Percentiles rank a stretch among this genome's conserved stretches.
Evolutionary conservation across 352 stramenopile species (phyloP).

Genomic region (Halophytophthora batemanensis): DNA sequence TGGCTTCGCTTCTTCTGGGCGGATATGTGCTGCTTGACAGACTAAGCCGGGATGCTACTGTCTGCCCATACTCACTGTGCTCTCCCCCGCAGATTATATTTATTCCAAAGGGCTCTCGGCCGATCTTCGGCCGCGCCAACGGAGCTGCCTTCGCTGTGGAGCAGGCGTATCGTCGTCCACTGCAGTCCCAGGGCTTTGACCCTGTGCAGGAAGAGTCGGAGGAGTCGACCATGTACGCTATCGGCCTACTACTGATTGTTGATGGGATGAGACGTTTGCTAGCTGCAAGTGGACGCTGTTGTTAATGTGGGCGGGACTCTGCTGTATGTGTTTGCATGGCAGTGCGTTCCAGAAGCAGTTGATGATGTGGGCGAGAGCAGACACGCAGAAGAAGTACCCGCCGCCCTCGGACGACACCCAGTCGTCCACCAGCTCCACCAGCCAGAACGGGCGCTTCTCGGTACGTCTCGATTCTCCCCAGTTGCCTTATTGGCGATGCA

Average conservation of each 20-base stretch:
- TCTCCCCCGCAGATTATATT: conserved; percentile 78
- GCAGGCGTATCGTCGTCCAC: conserved; percentile 34
- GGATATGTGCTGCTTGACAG: conserved; percentile 3
- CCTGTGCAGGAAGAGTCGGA: conserved; percentile 47
- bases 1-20: conserved; percentile 2
- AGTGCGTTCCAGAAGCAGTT: conserved; percentile 74
- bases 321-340: conserved; percentile 3
- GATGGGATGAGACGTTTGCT: too few relatives aligned
- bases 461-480: conserved; percentile 19
- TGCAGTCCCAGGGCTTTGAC: conserved; percentile 35
- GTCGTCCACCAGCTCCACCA: conserved; percentile 58
- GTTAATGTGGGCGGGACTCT: too few relatives aligned
- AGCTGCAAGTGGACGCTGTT: too few relatives aligned
- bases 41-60: conserved; percentile 13
- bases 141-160: conserved; percentile 36
- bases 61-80: conserved; percentile 16
- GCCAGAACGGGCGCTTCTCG: conserved; percentile 46
- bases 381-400: conserved; percentile 49
- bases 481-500: not conserved
- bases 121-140: conserved; percentile 59
- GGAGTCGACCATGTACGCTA: conserved; percentile 55
- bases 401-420: conserved; percentile 51
- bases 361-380: conserved; percentile 71
- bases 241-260: too few relatives aligned
- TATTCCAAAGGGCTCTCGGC: conserved; percentile 67